These are phyloP conservation scores for Pythium biforme DNA, from an alignment of 352 stramenopile species.

Conservation along the genomic window DNA sequence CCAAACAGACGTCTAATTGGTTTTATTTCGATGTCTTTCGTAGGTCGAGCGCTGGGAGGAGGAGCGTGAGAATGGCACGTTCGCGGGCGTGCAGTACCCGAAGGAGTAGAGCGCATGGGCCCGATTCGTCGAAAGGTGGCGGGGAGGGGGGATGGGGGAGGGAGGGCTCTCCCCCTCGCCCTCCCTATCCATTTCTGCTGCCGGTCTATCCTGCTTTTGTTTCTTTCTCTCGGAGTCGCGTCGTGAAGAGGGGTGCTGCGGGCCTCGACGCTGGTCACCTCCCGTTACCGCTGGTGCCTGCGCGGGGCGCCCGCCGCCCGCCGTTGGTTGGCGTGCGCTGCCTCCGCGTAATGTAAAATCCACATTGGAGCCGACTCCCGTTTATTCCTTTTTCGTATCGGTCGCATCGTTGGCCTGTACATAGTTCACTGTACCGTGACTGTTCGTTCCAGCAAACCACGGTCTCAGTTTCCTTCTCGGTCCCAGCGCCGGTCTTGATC, in stretches of 20 bases:
- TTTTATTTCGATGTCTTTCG: not conserved
- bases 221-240: not conserved
- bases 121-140: not conserved
- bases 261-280: not conserved
- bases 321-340: not conserved
- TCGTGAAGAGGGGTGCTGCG: not conserved
- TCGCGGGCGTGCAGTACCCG: constrained; percentile 79
- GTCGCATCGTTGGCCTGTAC: too few relatives aligned
- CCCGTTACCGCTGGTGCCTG: not conserved
- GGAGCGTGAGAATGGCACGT: constrained; percentile 80
- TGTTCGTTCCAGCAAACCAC: too few relatives aligned
- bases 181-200: not conserved
- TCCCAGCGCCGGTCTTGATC: too few relatives aligned
- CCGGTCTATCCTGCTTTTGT: not conserved
- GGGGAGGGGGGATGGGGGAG: not conserved
- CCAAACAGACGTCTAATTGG: constrained; percentile 3
- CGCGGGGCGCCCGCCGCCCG: too few relatives aligned
- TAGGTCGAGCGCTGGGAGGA: constrained; percentile 80
- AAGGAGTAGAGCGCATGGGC: constrained; percentile 44
- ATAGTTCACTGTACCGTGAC: too few relatives aligned
- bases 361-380: not conserved
- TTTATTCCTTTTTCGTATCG: too few relatives aligned
- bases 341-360: not conserved
- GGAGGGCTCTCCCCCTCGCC: not conserved
- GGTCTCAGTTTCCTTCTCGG: too few relatives aligned